These are phyloP conservation scores for Populus trichocarpa DNA, from an alignment of 441 rosid genomes.

Conservation along the genomic window DNA sequence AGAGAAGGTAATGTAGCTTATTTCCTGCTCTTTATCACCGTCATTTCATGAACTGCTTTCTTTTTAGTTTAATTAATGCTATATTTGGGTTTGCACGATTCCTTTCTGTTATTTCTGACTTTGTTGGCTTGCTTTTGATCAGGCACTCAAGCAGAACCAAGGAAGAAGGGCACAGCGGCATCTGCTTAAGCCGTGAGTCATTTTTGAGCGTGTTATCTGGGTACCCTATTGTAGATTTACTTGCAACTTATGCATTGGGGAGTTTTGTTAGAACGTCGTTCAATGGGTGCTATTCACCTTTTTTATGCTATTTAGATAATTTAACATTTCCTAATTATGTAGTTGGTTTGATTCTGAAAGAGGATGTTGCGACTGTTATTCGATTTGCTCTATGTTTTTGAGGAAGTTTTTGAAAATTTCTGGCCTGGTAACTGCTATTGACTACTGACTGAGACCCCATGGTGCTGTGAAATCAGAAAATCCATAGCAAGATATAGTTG, in stretches of 20 bases:
- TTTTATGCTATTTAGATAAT: conserved; percentile 20
- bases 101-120: neutral
- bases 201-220: conserved; percentile 7
- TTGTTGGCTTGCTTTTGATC: neutral
- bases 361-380: neutral
- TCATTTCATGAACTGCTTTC: too few species aligned
- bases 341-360: conserved; percentile 22
- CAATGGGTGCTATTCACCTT: conserved; percentile 2
- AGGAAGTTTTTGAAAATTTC: too few species aligned
- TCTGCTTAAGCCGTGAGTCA: conserved; percentile 38
- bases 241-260: conserved; percentile 10
- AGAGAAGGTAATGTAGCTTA: conserved; percentile 57
- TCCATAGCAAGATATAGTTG: neutral
- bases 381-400: neutral
- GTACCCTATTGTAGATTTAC: conserved; percentile 16
- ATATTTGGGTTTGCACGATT: neutral
- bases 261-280: conserved; percentile 20
- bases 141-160: conserved; percentile 77
- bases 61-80: neutral
- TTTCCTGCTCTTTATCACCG: too few species aligned
- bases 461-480: neutral
- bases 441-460: neutral
- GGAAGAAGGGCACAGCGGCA: conserved; percentile 60
- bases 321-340: conserved; percentile 19
- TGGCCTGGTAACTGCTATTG: neutral